These are phyloP conservation scores for Coemansia sp. DNA, from an alignment of 371 early-diverging fungal species.

Conservation along the genomic window DNA sequence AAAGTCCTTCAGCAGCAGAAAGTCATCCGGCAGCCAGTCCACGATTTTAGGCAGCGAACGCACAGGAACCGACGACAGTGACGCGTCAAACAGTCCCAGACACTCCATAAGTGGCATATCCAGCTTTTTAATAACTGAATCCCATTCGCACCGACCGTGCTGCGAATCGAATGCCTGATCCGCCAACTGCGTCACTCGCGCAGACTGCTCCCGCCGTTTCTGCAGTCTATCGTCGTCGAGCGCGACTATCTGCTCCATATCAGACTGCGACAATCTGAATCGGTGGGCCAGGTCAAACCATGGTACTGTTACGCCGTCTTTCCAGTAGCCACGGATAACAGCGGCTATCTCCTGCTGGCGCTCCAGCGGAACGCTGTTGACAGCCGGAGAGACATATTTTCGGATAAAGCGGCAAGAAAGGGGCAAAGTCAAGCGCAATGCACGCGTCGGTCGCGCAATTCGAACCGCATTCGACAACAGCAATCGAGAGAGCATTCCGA, in stretches of 20 bases:
- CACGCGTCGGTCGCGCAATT: background rate
- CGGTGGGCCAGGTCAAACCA: slow-evolving; percentile 1
- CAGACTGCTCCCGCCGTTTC: background rate
- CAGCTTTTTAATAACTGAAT: background rate
- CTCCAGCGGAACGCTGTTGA: background rate
- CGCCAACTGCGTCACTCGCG: background rate
- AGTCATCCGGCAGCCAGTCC: slow-evolving; percentile 3
- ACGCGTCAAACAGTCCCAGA: background rate
- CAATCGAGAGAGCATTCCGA: too few relatives aligned
- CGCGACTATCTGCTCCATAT: background rate
- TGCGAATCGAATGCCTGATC: background rate
- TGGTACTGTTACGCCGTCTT: background rate
- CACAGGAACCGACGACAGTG: background rate
- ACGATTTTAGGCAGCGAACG: background rate
- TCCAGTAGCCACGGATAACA: slow-evolving; percentile 1
- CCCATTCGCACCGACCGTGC: slow-evolving; percentile 15
- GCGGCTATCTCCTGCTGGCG: background rate
- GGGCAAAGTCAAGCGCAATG: background rate
- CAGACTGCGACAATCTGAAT: background rate
- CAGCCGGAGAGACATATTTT: background rate
- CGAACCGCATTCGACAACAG: background rate
- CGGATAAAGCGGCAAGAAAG: background rate
- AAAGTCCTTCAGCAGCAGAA: background rate
- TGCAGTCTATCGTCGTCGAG: background rate
- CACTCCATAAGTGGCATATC: slow-evolving; percentile 4